These are phyloP conservation scores for Teunomyces barrocoloradensis DNA, from an alignment of 805 yeast species.

Conservation along the genomic window DNA sequence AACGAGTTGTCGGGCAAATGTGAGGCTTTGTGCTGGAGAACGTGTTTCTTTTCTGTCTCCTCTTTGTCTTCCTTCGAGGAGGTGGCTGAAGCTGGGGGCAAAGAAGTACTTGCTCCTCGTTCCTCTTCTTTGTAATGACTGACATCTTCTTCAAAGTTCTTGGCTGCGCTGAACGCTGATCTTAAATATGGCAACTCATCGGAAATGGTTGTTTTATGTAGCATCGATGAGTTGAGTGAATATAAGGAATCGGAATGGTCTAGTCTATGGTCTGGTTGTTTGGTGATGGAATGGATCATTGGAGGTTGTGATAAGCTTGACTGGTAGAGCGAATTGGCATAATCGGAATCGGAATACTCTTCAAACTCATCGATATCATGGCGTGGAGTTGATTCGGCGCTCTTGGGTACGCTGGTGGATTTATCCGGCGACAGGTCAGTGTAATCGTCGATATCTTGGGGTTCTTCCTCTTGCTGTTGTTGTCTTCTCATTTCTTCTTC, in stretches of 20 bases:
- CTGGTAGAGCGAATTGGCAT: constrained; percentile 20
- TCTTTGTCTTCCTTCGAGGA: not conserved
- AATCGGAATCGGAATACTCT: constrained; percentile 26
- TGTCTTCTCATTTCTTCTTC: not conserved
- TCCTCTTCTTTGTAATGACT: constrained; percentile 20
- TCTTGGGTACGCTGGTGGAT: not conserved
- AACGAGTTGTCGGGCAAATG: constrained; percentile 32
- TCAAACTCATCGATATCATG: constrained; percentile 16
- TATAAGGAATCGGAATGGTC: constrained; percentile 26
- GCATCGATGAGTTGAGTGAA: constrained; percentile 33
- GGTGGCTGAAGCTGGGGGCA: not conserved
- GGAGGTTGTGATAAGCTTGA: constrained; percentile 28
- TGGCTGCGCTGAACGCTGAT: constrained; percentile 65
- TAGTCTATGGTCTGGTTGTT: constrained; percentile 3
- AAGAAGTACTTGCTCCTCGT: not conserved
- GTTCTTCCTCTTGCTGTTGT: not conserved
- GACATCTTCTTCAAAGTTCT: constrained; percentile 52
- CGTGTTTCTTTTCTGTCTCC: constrained; percentile 11
- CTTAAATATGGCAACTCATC: constrained; percentile 66
- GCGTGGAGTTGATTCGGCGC: constrained; percentile 4
- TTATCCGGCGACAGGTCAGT: constrained; percentile 1
- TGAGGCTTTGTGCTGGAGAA: constrained; percentile 19
- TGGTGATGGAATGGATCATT: constrained; percentile 41
- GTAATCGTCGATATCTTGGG: constrained; percentile 3
- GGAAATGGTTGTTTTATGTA: constrained; percentile 52